Evolutionary conservation across 1,284 basidiomycete genomes (phyloP).

Genomic region (Chalciporus sp.): DNA sequence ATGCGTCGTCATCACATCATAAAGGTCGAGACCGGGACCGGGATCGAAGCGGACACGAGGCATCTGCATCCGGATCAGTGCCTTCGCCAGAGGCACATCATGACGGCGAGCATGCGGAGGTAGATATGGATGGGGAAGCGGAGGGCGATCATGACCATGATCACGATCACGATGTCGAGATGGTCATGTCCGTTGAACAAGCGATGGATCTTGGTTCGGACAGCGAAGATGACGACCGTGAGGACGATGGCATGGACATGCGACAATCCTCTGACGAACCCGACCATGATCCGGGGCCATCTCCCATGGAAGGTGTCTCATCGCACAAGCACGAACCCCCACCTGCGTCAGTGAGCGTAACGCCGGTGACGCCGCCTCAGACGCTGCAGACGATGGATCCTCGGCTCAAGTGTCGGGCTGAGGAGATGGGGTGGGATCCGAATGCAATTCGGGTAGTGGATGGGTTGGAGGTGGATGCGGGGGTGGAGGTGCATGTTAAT

Average conservation of each 20-base stretch:
- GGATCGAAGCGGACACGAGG: slow-evolving; percentile 19
- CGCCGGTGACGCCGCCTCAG: slow-evolving; percentile 34
- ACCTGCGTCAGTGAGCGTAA: slow-evolving; percentile 31
- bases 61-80: slow-evolving; percentile 22
- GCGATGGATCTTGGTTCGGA: slow-evolving; percentile 52
- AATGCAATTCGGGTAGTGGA: slow-evolving; percentile 19
- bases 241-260: slow-evolving; percentile 29
- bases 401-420: slow-evolving; percentile 31
- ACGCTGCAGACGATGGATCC: slow-evolving; percentile 29
- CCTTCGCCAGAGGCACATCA: slow-evolving; percentile 29
- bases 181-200: slow-evolving; percentile 52
- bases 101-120: slow-evolving; percentile 10
- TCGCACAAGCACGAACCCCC: slow-evolving; percentile 22
- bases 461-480: slow-evolving; percentile 7
- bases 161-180: slow-evolving; percentile 24
- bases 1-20: slow-evolving; percentile 11
- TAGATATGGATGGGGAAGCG: slow-evolving; percentile 5
- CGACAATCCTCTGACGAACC: slow-evolving; percentile 33
- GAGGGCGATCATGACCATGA: slow-evolving; percentile 35
- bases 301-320: slow-evolving; percentile 36
- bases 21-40: slow-evolving; percentile 3
- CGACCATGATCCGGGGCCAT: slow-evolving; percentile 25
- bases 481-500: slow-evolving; percentile 16
- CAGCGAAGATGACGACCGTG: slow-evolving; percentile 36
- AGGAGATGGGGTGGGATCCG: slow-evolving; percentile 34